Conservation (phyloP, 2,329 filamentous ascomycete species). For the Chaetomium sp. region DNA sequence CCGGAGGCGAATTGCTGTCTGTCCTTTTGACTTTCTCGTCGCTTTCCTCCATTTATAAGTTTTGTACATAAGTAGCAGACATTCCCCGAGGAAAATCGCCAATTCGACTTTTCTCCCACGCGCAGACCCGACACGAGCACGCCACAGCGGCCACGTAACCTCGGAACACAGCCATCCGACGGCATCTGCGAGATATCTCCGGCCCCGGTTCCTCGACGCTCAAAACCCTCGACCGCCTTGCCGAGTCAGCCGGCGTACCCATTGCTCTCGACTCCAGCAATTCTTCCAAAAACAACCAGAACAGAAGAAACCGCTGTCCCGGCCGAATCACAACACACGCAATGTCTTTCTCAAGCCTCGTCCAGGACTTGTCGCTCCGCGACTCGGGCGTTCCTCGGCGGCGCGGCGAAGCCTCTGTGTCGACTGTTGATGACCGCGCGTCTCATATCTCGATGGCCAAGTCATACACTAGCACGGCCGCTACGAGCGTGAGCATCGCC, state of each 20-base stretch:
- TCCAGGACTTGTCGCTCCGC: conserved; percentile 57
- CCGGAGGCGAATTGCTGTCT: conserved; percentile 1
- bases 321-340: too few species aligned
- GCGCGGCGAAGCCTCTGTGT: conserved; percentile 38
- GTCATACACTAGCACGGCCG: conserved; percentile 60
- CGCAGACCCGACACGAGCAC: too few species aligned
- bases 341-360: conserved; percentile 64
- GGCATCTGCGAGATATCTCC: neutral
- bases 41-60: too few species aligned
- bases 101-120: too few species aligned
- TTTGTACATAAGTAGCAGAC: too few species aligned
- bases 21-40: neutral
- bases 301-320: too few species aligned
- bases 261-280: too few species aligned
- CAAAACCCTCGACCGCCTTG: neutral
- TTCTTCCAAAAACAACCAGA: neutral
- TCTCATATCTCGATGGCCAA: conserved; percentile 58
- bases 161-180: neutral
- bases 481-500: conserved; percentile 62
- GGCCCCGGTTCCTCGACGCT: neutral
- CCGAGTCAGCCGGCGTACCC: neutral
- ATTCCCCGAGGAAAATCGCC: too few species aligned
- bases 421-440: conserved; percentile 52
- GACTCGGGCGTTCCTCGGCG: conserved; percentile 45
- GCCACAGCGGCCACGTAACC: too few species aligned